Percentiles rank a stretch among this genome's conserved stretches.
Conservation (phyloP, 106 monocot genomes). For the Dendrobium huoshanense region DNA sequence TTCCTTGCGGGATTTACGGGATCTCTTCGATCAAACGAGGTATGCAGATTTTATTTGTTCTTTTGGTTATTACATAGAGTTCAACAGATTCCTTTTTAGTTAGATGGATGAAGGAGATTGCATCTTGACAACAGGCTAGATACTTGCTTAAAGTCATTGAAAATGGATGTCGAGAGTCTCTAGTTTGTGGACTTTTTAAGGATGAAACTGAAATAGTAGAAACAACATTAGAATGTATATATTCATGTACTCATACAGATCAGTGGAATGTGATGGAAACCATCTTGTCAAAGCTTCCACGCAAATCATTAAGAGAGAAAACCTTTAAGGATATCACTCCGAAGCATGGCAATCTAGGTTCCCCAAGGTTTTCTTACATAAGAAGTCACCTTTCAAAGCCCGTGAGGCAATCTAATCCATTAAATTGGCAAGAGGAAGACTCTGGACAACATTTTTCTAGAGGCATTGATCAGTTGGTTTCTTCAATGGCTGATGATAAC, state of each 20-base stretch:
- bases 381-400: conserved; percentile 23
- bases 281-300: conserved; percentile 72
- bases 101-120: conserved; percentile 84
- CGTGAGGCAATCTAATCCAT: conserved; percentile 3
- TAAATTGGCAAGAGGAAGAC: conserved; percentile 10
- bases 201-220: conserved; percentile 64
- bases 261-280: conserved; percentile 79
- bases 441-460: conserved; percentile 13
- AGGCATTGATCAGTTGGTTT: conserved; percentile 15
- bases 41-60: too few species aligned
- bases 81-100: conserved; percentile 56
- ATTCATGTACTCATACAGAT: conserved; percentile 72
- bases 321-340: conserved; percentile 27
- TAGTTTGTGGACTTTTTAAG: conserved; percentile 47
- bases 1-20: too few species aligned
- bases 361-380: conserved; percentile 24
- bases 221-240: conserved; percentile 59
- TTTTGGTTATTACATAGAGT: too few species aligned
- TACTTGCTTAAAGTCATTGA: conserved; percentile 69
- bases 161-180: conserved; percentile 63
- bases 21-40: too few species aligned
- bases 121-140: conserved; percentile 64
- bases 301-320: conserved; percentile 44
- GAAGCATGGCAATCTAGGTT: conserved; percentile 27
- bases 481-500: conserved; percentile 17